Evolutionary conservation across 768 basidiomycete species (phyloP), one percentile per base, ranked within the genome.

Genomic region (Lactarius indigo): DNA sequence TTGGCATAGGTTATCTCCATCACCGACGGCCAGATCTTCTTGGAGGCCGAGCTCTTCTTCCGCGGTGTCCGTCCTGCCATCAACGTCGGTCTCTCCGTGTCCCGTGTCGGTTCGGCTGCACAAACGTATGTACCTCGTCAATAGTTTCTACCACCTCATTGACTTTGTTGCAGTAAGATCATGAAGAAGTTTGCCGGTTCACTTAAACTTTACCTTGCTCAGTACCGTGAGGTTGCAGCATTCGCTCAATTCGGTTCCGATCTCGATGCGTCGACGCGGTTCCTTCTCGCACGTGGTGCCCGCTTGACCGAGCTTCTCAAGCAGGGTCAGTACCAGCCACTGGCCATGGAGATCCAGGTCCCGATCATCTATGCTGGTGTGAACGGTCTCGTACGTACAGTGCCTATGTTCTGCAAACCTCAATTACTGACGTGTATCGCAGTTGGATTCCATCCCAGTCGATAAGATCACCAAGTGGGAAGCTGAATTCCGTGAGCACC

Each of bases 161-260:
- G 28, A 66, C 60, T 61, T 44, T 65, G 54, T 50, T 62, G 61
- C 70, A 92, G 89, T 73, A 94, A 96, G 82, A 94, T 98, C 82
- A 98, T 99, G 97, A 99, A 98, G 91, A 96, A 98, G 84, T 98
- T 98, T 74, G 97, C 97, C 74, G 97, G 97, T 85, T 98, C 97
- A 63, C 88, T 98, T 73, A 98, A 98, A 84, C 88, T 99, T 57
- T 99, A 99, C 88, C 93, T 99, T 72, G 97, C 97, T 35, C 97
- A 99, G 79, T 99, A 98, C 85, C 96, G 97, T 90, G 97, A 99
- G 86, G 97, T 99, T 72, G 97, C 97, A 72, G 95, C 95, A 72
- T 97, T 96, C 76, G 95, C 96, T 65, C 97, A 98, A 78, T 99
- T 99, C 84, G 97, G 97, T 87, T 99, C 97, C 75, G 97, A 99